phyloP scores from a whole-genome alignment of 2,329 filamentous ascomycete species.

The Cladophialophora psammophila region DNA sequence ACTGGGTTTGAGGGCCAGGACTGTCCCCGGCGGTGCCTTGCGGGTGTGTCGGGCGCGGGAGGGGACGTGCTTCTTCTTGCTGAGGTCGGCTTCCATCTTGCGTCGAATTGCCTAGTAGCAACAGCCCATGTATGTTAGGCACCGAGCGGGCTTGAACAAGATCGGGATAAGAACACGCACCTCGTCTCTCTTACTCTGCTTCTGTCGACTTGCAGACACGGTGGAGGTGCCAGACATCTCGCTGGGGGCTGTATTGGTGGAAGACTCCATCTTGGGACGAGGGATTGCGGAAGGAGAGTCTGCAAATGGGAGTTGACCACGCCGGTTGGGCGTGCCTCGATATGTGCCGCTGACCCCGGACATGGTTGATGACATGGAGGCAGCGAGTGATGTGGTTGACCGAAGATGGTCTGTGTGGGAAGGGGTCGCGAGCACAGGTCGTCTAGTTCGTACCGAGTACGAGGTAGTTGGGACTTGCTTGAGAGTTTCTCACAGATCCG shows the following conservation, averaged over 20 bases:
- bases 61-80: conserved; percentile 89
- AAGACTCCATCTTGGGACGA: conserved; percentile 65
- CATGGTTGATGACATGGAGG: conserved; percentile 29
- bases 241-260: conserved; percentile 51
- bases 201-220: conserved; percentile 91
- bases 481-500: not conserved
- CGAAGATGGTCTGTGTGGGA: conserved; percentile 22
- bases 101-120: conserved; percentile 81
- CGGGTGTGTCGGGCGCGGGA: conserved; percentile 81
- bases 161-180: conserved; percentile 61
- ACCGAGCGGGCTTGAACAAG: not conserved
- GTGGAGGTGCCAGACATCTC: conserved; percentile 67
- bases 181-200: conserved; percentile 98
- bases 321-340: conserved; percentile 63
- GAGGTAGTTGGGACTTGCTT: not conserved
- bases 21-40: conserved; percentile 94
- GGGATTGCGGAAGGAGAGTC: conserved; percentile 67
- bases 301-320: conserved; percentile 62
- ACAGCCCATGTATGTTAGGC: conserved; percentile 8
- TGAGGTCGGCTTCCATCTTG: conserved; percentile 97
- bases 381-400: conserved; percentile 7
- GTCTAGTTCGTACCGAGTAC: not conserved
- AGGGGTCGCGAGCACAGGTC: conserved; percentile 16
- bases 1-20: conserved; percentile 93
- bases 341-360: conserved; percentile 57